Evolutionary conservation across 2,329 filamentous ascomycete species (phyloP).

Genomic region (Paraphaeosphaeria minitans): DNA sequence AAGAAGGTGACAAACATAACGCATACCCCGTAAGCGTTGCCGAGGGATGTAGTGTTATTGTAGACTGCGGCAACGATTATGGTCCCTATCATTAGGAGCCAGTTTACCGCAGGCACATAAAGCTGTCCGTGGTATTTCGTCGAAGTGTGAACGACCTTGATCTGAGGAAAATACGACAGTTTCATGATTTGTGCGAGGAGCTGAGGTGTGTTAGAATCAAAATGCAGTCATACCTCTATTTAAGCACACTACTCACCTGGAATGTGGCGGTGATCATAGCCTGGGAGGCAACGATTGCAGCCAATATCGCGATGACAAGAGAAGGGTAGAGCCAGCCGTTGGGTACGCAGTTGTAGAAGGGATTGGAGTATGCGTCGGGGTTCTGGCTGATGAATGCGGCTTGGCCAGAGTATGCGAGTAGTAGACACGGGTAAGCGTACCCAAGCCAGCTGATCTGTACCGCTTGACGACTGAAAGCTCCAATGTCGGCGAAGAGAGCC

Average conservation of each 20-base stretch:
- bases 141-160: slow-evolving; percentile 74
- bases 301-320: slow-evolving; percentile 70
- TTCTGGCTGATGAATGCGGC: slow-evolving; percentile 70
- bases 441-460: slow-evolving; percentile 76
- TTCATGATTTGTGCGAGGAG: slow-evolving; percentile 75
- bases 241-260: slow-evolving; percentile 52
- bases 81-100: slow-evolving; percentile 76
- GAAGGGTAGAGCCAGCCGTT: slow-evolving; percentile 71
- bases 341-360: slow-evolving; percentile 74
- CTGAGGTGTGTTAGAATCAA: slow-evolving; percentile 39
- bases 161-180: slow-evolving; percentile 74
- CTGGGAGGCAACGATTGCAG: slow-evolving; percentile 76
- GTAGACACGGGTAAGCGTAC: slow-evolving; percentile 69
- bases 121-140: slow-evolving; percentile 73
- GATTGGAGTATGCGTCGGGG: slow-evolving; percentile 68
- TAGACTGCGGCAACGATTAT: slow-evolving; percentile 77
- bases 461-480: slow-evolving; percentile 70
- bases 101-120: slow-evolving; percentile 77
- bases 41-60: slow-evolving; percentile 67
- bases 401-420: slow-evolving; percentile 73
- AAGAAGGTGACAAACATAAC: slow-evolving; percentile 82
- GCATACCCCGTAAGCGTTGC: slow-evolving; percentile 78
- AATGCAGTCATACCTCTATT: background rate
- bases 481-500: slow-evolving; percentile 77
- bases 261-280: slow-evolving; percentile 80